These are phyloP conservation scores for Petunia axillaris DNA, from an alignment of 257 asterid species.

Conservation along the genomic window DNA sequence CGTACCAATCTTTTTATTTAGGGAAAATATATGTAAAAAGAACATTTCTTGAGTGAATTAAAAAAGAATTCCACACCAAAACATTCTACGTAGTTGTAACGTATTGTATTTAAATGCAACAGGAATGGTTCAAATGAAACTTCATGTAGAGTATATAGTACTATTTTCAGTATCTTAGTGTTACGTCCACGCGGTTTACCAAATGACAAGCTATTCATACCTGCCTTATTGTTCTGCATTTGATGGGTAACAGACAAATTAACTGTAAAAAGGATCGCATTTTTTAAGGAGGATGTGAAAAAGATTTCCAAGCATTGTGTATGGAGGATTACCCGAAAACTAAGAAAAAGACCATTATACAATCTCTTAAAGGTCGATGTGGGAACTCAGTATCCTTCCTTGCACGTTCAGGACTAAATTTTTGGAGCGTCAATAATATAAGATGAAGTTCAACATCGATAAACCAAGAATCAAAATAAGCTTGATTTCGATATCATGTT, in stretches of 20 bases:
- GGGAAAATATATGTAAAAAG: background rate
- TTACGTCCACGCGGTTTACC: conserved; percentile 26
- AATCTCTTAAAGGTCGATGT: too few relatives aligned
- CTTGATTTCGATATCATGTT: too few relatives aligned
- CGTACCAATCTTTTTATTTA: background rate
- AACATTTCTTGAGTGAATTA: background rate
- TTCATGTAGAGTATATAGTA: too few relatives aligned
- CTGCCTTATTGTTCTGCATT: background rate
- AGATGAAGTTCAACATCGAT: too few relatives aligned
- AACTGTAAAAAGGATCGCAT: background rate
- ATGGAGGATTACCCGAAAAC: too few relatives aligned
- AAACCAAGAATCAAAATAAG: too few relatives aligned
- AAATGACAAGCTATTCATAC: background rate
- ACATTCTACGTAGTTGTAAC: background rate
- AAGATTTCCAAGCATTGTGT: background rate
- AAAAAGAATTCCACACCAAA: background rate
- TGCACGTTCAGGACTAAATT: too few relatives aligned
- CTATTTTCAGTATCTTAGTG: conserved; percentile 3
- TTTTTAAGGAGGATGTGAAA: background rate
- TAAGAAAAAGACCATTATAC: too few relatives aligned
- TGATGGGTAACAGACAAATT: background rate
- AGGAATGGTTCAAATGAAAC: background rate
- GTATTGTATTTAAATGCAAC: background rate
- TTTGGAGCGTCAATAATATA: too few relatives aligned
- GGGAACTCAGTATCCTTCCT: too few relatives aligned